Evolutionary conservation across 1,139 yeast genomes (phyloP), one percentile per base, ranked within the genome.

Genomic region (Debaryomyces coudertii): DNA sequence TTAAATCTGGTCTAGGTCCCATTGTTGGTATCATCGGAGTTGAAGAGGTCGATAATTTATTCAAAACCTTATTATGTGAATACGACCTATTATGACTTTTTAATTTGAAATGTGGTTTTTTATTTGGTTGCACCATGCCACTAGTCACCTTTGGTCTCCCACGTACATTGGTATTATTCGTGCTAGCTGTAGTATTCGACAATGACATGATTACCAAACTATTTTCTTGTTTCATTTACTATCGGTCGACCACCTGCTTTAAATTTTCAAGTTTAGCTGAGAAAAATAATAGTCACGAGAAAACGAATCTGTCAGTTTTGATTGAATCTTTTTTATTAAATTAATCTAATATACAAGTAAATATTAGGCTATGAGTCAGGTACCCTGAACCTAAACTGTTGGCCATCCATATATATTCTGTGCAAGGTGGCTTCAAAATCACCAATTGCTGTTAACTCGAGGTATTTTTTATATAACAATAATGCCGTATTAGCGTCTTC

Each of bases 401-500:
- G 77, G 1, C 99, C 99, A 61, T 89, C 96, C 25, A 77, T 71
- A 59, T 92, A 92, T 9, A 95, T 77, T 39, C 78, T 76, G 41
- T 83, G 79, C 57, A 93, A 72, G 1, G 81, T 76, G 7, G 65
- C 66, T 36, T 87, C 89, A 50, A 92, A 79, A 24, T 71, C 75
- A 0, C 88, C 93, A 0, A 68, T 64, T 3, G 71, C 74, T 47
- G 72, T 70, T 53, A 92, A 72, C 54, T 84, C 83, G 56, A 80
- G 67, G 58, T 88, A 92, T 60, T 82, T 84, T 53, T 82, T 81
- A 68, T 88, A 95, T 37, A 95, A 70, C 43, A 81, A 66, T 54
- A 95, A 75, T 0, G 99, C 99, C 9, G 95, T 86, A 47, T 78
- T 72, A 0, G 99, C 98, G 69, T 95, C 99, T 61, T 95, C 99